Base-by-base conservation (phyloP, 257 asterid species). In the Verbascum thapsus region DNA sequence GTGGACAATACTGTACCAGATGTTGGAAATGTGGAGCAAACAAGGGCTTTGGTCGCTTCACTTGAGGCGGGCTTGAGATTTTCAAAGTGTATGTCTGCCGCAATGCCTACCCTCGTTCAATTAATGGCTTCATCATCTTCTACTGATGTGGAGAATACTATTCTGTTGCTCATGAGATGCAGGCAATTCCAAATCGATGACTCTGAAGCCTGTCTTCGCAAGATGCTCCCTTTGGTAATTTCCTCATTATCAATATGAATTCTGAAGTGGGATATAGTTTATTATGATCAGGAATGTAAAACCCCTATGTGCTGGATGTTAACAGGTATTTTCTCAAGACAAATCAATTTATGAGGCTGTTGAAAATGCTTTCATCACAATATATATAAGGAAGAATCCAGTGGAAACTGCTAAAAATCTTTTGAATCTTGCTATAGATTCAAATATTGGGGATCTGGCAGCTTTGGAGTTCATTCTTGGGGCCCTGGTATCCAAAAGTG, bases 101-200 rank as follows among this genome's bases (percentile, higher is more conserved):
- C 73, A 9, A 89, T 85, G 96, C 88, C 94, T 19, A 87, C 81
- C 66, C 96, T 92, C 44, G 91, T 92, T 73, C 99, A 92, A 45
- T 75, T 92, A 76, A 87, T 92, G 99, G 97, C 99, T 63, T 92
- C 99, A 22, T 84, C 99, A 62, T 89, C 99, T 71, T 92, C 97
- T n/a, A 81, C 78, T 53, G 97, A 92, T 61, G 99, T 89, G 71
- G 99, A 92, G 59, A 85, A 85, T 68, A 81, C 97, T 66, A 92
- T 92, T 74, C 90, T 87, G 55, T 72, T 92, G 75, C 86, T 92
- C 68, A 92, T 92, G 99, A 92, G 99, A 78, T 92, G 99, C 75
- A 83, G 87, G 61, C 99, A 92, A 64, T 92, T 92, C 72, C 96
- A 85, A 67, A 83, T 92, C 63, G 97, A 92, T 79, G 96, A 83